A percentile compares a stretch with the other conserved stretches of the same genome.
Conservation (phyloP, 768 basidiomycete species). For the Pleurotus tuoliensis region DNA sequence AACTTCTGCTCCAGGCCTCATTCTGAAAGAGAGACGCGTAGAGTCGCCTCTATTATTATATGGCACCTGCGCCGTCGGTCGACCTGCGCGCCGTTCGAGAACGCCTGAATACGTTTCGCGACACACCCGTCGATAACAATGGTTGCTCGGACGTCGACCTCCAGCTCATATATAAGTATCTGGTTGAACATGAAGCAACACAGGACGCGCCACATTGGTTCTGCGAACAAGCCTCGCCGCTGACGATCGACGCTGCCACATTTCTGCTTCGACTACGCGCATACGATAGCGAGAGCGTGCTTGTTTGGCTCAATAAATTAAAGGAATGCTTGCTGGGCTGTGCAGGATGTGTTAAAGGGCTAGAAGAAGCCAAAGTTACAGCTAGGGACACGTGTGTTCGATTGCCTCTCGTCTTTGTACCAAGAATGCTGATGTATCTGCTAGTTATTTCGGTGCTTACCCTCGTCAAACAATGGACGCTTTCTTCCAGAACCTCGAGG, state of each 20-base stretch:
- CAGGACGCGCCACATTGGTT: slow-evolving; percentile 69
- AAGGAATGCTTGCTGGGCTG: slow-evolving; percentile 58
- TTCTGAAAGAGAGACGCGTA: too few species aligned
- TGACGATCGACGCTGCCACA: slow-evolving; percentile 64
- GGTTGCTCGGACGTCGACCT: slow-evolving; percentile 47
- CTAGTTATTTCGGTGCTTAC: slow-evolving; percentile 76
- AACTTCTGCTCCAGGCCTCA: too few species aligned
- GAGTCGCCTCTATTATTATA: too few species aligned
- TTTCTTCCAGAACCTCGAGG: slow-evolving; percentile 63
- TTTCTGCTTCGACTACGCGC: slow-evolving; percentile 84
- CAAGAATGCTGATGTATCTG: slow-evolving; percentile 14
- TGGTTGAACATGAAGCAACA: slow-evolving; percentile 38
- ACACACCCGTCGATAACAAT: slow-evolving; percentile 50
- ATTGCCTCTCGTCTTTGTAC: background rate
- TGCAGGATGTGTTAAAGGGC: slow-evolving; percentile 61
- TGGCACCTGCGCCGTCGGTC: too few species aligned
- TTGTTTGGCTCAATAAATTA: slow-evolving; percentile 59
- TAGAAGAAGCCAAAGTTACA: slow-evolving; percentile 59
- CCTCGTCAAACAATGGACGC: slow-evolving; percentile 38
- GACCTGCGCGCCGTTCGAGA: background rate
- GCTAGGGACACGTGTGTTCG: slow-evolving; percentile 72
- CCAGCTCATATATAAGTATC: slow-evolving; percentile 44
- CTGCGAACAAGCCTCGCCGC: slow-evolving; percentile 56
- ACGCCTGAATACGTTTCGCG: slow-evolving; percentile 53
- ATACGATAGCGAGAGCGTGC: slow-evolving; percentile 57